These are phyloP conservation scores for Fusarium siculi DNA, from an alignment of 2,329 filamentous ascomycete species.

Conservation along the genomic window DNA sequence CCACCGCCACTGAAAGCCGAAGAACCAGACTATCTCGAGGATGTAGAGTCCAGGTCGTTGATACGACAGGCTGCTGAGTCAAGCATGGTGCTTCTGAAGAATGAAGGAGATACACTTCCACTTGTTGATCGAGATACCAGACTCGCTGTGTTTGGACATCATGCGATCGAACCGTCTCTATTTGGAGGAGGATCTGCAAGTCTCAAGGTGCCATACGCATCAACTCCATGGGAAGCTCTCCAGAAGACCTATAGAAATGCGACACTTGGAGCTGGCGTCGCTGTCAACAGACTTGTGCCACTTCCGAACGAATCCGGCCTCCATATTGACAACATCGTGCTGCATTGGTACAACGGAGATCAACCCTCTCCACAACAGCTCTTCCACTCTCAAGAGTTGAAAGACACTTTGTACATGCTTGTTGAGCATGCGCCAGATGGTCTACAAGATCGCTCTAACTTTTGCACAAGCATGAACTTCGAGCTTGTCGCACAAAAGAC, in stretches of 20 bases:
- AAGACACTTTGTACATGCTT: neutral
- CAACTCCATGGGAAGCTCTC: neutral
- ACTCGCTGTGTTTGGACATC: neutral
- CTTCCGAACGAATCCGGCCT: neutral
- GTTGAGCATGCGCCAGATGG: neutral
- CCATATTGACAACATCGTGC: neutral
- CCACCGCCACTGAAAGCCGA: neutral
- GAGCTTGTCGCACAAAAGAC: neutral
- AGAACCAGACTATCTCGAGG: neutral
- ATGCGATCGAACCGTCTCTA: neutral
- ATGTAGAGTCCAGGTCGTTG: rapidly evolving
- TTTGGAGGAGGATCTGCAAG: neutral
- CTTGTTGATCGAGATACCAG: neutral
- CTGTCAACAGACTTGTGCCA: neutral
- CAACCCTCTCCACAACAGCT: neutral
- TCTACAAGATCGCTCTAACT: neutral
- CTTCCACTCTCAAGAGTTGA: neutral
- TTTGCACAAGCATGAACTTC: neutral
- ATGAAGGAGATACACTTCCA: neutral
- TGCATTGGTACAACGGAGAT: neutral
- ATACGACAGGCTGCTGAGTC: neutral
- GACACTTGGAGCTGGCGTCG: neutral
- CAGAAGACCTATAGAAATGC: neutral
- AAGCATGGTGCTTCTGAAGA: neutral
- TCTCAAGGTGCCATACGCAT: neutral